Conservation (phyloP, 2,329 filamentous ascomycete genomes). For the Aspergillus carbonarius region DNA sequence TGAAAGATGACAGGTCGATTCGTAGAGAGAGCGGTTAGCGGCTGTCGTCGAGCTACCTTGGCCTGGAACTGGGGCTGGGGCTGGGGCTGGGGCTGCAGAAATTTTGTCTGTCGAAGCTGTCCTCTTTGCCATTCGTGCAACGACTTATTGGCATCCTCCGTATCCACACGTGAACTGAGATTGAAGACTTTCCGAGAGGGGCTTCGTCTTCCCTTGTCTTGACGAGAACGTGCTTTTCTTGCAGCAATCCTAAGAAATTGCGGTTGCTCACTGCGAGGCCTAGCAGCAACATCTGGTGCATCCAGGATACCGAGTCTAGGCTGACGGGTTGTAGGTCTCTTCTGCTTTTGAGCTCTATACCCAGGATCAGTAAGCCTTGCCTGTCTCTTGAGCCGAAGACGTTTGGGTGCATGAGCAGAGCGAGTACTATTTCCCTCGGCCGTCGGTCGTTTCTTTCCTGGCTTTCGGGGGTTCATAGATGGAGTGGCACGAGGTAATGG, state of each 20-base stretch:
- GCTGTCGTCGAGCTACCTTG: constrained; percentile 22
- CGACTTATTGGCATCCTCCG: constrained; percentile 52
- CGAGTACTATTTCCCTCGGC: constrained; percentile 1
- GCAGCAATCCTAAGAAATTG: constrained; percentile 58
- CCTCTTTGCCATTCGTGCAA: constrained; percentile 55
- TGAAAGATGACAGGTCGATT: constrained; percentile 7
- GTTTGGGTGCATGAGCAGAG: constrained; percentile 18
- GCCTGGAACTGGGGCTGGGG: constrained; percentile 13
- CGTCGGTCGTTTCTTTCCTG: constrained; percentile 19
- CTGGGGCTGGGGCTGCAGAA: constrained; percentile 13
- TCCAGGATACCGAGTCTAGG: constrained; percentile 54
- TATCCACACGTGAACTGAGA: constrained; percentile 54
- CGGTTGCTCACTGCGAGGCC: constrained; percentile 40
- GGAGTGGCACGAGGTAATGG: constrained; percentile 25
- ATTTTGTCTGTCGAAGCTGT: constrained; percentile 32
- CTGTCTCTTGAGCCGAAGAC: constrained; percentile 32
- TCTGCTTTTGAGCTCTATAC: constrained; percentile 23
- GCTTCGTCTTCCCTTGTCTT: constrained; percentile 52
- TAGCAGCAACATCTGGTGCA: constrained; percentile 37
- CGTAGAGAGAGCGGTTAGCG: constrained; percentile 23
- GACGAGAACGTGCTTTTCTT: constrained; percentile 50
- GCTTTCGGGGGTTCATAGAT: constrained; percentile 17
- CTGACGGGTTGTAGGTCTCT: constrained; percentile 20
- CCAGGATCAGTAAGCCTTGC: constrained; percentile 37
- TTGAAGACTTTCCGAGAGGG: constrained; percentile 54